Evolutionary conservation across 2,329 filamentous ascomycete genomes (phyloP).

Genomic region (Cercospora berteroae): DNA sequence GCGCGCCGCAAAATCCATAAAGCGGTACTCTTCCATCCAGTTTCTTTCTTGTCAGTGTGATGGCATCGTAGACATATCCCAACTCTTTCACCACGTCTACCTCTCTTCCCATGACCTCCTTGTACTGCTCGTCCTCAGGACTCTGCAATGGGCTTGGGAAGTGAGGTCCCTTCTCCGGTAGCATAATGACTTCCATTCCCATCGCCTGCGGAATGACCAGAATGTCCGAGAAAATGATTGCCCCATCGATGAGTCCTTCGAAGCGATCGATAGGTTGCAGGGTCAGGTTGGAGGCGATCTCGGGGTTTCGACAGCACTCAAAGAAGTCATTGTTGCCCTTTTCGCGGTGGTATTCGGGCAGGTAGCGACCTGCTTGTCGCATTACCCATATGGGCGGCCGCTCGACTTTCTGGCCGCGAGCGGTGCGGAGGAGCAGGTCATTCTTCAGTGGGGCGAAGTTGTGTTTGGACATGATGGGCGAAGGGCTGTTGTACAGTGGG

Average conservation of each 20-base stretch:
- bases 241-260: slow-evolving; percentile 84
- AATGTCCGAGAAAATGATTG: slow-evolving; percentile 99
- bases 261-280: slow-evolving; percentile 93
- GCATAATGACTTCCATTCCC: slow-evolving; percentile 98
- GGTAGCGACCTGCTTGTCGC: slow-evolving; percentile 96
- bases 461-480: slow-evolving; percentile 15
- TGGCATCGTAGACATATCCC: slow-evolving; percentile 93
- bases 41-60: slow-evolving; percentile 86
- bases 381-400: slow-evolving; percentile 98
- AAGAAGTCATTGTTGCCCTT: slow-evolving; percentile 94
- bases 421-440: slow-evolving; percentile 85
- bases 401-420: slow-evolving; percentile 86
- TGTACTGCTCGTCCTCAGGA: slow-evolving; percentile 81
- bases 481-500: not conserved
- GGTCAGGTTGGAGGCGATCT: slow-evolving; percentile 89
- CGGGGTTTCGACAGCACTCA: slow-evolving; percentile 89
- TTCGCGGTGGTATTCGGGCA: slow-evolving; percentile 95
- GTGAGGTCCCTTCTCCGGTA: slow-evolving; percentile 93
- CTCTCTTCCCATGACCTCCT: slow-evolving; percentile 67
- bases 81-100: slow-evolving; percentile 85
- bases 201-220: slow-evolving; percentile 96
- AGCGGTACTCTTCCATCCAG: slow-evolving; percentile 83
- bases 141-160: slow-evolving; percentile 81
- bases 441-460: slow-evolving; percentile 85
- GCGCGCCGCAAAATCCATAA: slow-evolving; percentile 94